Percentiles rank a stretch among this genome's conserved stretches.
These are phyloP conservation scores for Echria macrotheca DNA, from an alignment of 495 filamentous ascomycete genomes.

Conservation along the genomic window DNA sequence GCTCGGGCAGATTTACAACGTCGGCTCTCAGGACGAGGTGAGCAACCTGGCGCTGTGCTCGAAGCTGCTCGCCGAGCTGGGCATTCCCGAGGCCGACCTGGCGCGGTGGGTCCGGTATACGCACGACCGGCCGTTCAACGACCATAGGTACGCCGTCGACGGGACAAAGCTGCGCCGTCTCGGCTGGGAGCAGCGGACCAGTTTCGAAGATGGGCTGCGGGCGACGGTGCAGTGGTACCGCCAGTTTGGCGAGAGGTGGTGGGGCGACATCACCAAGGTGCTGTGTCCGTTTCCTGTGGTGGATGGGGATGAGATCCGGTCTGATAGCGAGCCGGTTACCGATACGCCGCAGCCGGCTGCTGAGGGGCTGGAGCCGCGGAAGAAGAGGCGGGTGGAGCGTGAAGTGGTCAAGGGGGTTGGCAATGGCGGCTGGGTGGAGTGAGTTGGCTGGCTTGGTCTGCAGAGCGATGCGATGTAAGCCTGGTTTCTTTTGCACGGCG, in stretches of 20 bases:
- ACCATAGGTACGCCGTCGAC: conserved; percentile 63
- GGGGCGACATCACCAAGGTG: conserved; percentile 65
- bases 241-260: conserved; percentile 58
- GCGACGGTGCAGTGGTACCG: conserved; percentile 69
- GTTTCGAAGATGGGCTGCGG: conserved; percentile 55
- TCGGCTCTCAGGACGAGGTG: conserved; percentile 62
- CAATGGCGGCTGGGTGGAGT: too few relatives aligned
- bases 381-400: conserved; percentile 37
- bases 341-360: conserved; percentile 33
- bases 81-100: conserved; percentile 42
- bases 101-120: conserved; percentile 58
- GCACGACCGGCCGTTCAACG: conserved; percentile 67
- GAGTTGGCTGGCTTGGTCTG: too few relatives aligned
- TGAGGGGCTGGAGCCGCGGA: conserved; percentile 7
- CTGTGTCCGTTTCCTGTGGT: conserved; percentile 55
- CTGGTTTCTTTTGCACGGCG: too few relatives aligned
- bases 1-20: conserved; percentile 67
- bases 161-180: conserved; percentile 57
- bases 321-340: conserved; percentile 43
- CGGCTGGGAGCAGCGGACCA: conserved; percentile 61
- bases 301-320: conserved; percentile 42
- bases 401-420: neutral
- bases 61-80: conserved; percentile 50
- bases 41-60: conserved; percentile 56
- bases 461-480: too few relatives aligned